These are phyloP conservation scores for Mycena epipterygia DNA, from an alignment of 768 basidiomycete species.

Conservation along the genomic window DNA sequence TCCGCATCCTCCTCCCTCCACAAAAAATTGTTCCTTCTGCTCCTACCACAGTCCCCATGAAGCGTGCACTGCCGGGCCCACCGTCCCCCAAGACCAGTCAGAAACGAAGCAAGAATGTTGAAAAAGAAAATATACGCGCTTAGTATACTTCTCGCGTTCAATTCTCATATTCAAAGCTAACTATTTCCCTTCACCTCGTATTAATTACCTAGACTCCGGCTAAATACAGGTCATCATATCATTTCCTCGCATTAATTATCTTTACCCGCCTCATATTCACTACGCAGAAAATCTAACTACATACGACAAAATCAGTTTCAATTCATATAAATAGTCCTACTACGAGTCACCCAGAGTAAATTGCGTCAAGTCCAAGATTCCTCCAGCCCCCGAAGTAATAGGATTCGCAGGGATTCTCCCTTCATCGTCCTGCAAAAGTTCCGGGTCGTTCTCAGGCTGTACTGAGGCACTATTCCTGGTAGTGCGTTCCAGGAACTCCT, in stretches of 20 bases:
- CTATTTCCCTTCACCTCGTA: neutral
- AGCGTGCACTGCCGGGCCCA: neutral
- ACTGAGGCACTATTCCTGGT: neutral
- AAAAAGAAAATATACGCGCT: neutral
- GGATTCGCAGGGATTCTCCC: neutral
- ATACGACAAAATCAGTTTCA: neutral
- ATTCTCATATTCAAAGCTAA: neutral
- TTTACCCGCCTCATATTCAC: neutral
- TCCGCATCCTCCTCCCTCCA: neutral
- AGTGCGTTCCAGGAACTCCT: constrained; percentile 1
- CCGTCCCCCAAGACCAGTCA: neutral
- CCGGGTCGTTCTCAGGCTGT: neutral
- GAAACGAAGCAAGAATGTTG: neutral
- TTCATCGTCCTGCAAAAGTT: neutral
- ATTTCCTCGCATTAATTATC: neutral
- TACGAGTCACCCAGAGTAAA: neutral
- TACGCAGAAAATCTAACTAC: neutral
- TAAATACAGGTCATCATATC: no score
- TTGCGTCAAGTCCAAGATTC: neutral
- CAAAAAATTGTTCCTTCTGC: neutral
- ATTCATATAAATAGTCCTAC: neutral
- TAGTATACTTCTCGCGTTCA: neutral
- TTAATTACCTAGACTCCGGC: no score
- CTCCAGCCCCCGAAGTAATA: neutral
- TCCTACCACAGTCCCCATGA: neutral